phyloP scores from a whole-genome alignment of 805 yeast species.

The Ogataea allantospora region DNA sequence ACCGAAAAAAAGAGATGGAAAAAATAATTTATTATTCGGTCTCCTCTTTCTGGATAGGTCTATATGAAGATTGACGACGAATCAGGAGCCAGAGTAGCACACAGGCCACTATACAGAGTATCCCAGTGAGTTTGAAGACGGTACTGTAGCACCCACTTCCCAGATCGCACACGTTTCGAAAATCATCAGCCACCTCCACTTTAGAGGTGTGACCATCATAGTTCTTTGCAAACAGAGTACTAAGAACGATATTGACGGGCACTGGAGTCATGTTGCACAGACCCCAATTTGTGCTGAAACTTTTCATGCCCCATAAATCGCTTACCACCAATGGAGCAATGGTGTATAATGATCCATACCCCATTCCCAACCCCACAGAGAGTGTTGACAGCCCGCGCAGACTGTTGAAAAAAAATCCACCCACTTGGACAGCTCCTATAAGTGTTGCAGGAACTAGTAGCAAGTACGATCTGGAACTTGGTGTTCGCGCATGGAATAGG shows the following conservation, averaged over 20 bases:
- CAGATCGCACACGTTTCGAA: constrained; percentile 22
- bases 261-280: constrained; percentile 65
- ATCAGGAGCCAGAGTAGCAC: constrained; percentile 3
- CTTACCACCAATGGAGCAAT: constrained; percentile 74
- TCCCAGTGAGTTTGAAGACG: constrained; percentile 39
- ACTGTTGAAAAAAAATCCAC: constrained; percentile 39
- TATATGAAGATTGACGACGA: constrained; percentile 3
- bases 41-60: constrained; percentile 8
- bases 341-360: constrained; percentile 73
- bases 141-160: constrained; percentile 35
- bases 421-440: constrained; percentile 48
- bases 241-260: constrained; percentile 56
- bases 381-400: constrained; percentile 44
- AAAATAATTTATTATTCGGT: constrained; percentile 2
- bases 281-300: constrained; percentile 75
- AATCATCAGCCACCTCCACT: constrained; percentile 5
- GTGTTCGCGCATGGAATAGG: constrained; percentile 46
- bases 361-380: constrained; percentile 62
- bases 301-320: constrained; percentile 66
- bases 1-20: constrained; percentile 2
- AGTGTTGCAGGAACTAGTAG: constrained; percentile 52
- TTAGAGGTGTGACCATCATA: constrained; percentile 48
- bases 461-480: constrained; percentile 39
- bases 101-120: constrained; percentile 1
- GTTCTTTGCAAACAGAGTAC: constrained; percentile 58